These are phyloP conservation scores for Rhododendron kiyosumense DNA, from an alignment of 148 eudicot genomes.

Conservation along the genomic window DNA sequence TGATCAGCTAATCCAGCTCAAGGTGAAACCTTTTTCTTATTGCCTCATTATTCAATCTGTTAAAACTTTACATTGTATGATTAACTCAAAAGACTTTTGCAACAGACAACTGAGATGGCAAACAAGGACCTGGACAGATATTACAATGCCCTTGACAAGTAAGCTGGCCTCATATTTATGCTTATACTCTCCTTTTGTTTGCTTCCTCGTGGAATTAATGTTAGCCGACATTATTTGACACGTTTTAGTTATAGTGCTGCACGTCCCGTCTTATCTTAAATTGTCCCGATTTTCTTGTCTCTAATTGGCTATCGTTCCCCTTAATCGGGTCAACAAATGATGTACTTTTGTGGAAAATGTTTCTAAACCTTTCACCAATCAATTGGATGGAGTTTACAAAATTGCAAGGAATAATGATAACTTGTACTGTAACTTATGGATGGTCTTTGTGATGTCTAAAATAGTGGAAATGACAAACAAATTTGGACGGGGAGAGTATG, in stretches of 20 bases:
- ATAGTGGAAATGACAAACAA: neutral
- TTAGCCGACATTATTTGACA: neutral
- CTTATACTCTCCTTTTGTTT: neutral
- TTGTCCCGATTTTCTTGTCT: neutral
- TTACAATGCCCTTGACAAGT: conserved; percentile 98
- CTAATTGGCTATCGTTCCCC: neutral
- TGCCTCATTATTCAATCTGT: neutral
- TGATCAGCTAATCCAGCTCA: conserved; percentile 90
- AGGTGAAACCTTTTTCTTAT: conserved; percentile 42
- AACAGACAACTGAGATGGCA: conserved; percentile 98
- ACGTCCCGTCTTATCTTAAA: neutral
- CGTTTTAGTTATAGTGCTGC: neutral
- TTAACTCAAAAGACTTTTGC: conserved; percentile 16
- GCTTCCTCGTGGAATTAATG: neutral
- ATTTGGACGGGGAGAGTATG: neutral
- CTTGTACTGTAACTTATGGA: neutral
- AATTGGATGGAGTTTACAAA: neutral
- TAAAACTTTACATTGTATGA: neutral
- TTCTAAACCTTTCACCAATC: neutral
- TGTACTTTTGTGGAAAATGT: neutral
- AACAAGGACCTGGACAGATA: conserved; percentile 97
- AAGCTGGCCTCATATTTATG: conserved; percentile 23
- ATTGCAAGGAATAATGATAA: neutral
- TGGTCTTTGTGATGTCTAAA: neutral
- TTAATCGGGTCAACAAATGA: neutral